Evolutionary conservation across 805 yeast species (phyloP), one percentile per base, ranked within the genome.

Genomic region (Wickerhamomyces rabaulensis): DNA sequence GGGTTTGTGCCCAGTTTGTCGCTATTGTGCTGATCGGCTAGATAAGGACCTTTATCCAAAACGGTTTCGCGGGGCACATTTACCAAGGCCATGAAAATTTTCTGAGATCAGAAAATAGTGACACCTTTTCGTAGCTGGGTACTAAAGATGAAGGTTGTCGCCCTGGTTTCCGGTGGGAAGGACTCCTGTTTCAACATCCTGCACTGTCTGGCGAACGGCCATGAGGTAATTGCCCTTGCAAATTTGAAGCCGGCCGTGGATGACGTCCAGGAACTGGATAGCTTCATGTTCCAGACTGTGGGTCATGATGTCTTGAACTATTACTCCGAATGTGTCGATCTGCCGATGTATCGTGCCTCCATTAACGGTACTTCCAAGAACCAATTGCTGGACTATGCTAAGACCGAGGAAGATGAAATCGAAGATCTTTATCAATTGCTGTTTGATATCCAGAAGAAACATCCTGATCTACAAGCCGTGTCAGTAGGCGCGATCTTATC

Each of bases 201-300:
- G 35, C 96, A 94, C 61, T 89, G 98, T 58, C 62, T 87, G n/a
- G 74, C 77, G 3, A 80, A 86, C 44, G 96, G 95, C 13, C 99
- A 94, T 67, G 87, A 87, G 56, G 69, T 94, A 6, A 79, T 79
- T 0, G 97, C 96, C 1, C 65, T 92, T 41, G 98, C 90, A 0
- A 94, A 94, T 58, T 65, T 94, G 50, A 79, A 80, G 57, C 97
- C 97, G 1, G 73, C 74, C 1, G 65, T 62, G 29, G 57, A 71
- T 20, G 42, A 54, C 5, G 61, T 66, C 22, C 84, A 81, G 54
- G 99, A 94, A 63, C 68, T 94, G 45, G 97, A 94, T 63, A 87
- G 96, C 45, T 92, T 84, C 61, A 94, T 94, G 99, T 94, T 87
- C 65, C 99, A 94, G 66, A 94, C 99, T 0, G 98, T 94, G 8